These are phyloP conservation scores for Lachnellula suecica DNA, from an alignment of 2,329 filamentous ascomycete species.

Conservation along the genomic window DNA sequence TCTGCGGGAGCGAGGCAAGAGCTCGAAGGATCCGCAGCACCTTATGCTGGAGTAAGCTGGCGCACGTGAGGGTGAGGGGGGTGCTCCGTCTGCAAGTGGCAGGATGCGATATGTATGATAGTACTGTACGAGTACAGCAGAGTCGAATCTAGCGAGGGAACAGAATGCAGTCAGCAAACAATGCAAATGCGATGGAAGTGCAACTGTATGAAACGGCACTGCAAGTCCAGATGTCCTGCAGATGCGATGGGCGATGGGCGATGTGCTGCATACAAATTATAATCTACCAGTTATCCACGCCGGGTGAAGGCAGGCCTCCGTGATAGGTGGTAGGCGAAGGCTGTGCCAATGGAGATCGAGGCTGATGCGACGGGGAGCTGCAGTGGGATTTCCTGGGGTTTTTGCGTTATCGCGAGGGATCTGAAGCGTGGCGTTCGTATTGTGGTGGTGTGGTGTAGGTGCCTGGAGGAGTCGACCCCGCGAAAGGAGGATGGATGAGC, in stretches of 20 bases:
- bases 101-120: background rate
- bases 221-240: background rate
- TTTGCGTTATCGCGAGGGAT: background rate
- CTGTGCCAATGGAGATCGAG: background rate
- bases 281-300: background rate
- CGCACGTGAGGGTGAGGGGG: slow-evolving; percentile 10
- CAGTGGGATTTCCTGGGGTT: background rate
- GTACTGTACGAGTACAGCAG: background rate
- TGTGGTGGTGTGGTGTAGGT: background rate
- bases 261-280: background rate
- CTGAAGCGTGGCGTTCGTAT: background rate
- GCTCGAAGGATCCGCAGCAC: slow-evolving; percentile 7
- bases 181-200: background rate
- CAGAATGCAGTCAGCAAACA: background rate
- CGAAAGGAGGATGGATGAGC: background rate
- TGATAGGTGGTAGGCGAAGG: background rate
- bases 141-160: background rate
- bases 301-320: background rate
- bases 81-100: background rate
- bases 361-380: background rate
- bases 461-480: background rate
- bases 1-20: background rate
- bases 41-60: slow-evolving; percentile 11
- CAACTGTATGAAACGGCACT: background rate
- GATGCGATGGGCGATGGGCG: too few species aligned